Base-by-base conservation (phyloP, 2,329 filamentous ascomycete species). In the Penicillium verrucosum region DNA sequence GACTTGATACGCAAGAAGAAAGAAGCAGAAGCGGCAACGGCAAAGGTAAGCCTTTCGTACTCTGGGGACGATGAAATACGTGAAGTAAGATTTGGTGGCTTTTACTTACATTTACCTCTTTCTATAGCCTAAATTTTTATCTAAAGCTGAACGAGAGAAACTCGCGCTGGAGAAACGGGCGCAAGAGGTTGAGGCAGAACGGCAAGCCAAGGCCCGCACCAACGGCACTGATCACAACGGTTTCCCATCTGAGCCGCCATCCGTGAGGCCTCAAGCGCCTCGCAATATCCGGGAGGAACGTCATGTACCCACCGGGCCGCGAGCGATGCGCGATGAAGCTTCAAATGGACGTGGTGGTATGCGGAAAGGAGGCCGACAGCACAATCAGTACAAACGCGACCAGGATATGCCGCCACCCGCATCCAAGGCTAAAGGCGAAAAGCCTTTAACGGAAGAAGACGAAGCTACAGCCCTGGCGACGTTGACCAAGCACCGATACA, bases 1-100 rank as follows among this genome's bases (percentile, higher is more conserved):
- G 89, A 96, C 66, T 82, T 96, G 5, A 77, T 96, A 23, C 85
- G 86, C 64, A 89, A 92, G 77, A 95, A 95, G 80, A 90, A 89
- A 70, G 90, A 90, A 60, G 88, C 89, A 29, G 90, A 94, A 75
- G 89, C 89, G 36, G 90, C 89, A 16, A 88, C 90, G 10, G 84
- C 90, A 54, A 96, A 94, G 76, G 82, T 85, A 77, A 64, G 74
- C 61, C 60, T 63, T 54, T 65, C 69, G 59, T 59, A 56, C 48
- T 38, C 48, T 38, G 59, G 21, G 21, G 12, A 49, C 10, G 14
- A 8, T 23, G 7, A 16, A 43, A 50, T n/a, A 21, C 8, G 9
- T 18, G n/a, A 25, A 10, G 5, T 21, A 54, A 16, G 25, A 11
- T 40, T 32, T 12, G 55, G 54, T 46, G 62, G 18, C 61, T 53